phyloP scores from a whole-genome alignment of 192 early-diverging fungal species.

The Obelidium mucronatum region DNA sequence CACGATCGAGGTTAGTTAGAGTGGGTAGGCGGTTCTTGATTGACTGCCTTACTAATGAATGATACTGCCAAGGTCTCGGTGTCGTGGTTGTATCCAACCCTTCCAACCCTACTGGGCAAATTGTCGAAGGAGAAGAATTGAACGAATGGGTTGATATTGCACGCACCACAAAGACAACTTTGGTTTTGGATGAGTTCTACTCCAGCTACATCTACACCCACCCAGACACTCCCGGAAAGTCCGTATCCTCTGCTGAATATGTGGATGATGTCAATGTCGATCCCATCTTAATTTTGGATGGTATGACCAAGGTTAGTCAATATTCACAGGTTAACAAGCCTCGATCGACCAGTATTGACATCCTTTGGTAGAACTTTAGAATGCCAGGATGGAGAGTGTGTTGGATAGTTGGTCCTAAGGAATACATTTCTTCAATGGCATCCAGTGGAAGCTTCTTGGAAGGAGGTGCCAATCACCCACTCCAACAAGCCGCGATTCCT shows the following conservation, averaged over 20 bases:
- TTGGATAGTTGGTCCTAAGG: slow-evolving; percentile 63
- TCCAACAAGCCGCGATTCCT: slow-evolving; percentile 61
- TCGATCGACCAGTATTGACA: no score
- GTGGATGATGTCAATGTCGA: slow-evolving; percentile 61
- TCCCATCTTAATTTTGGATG: slow-evolving; percentile 49
- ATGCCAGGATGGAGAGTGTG: slow-evolving; percentile 66
- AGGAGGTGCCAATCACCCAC: slow-evolving; percentile 62
- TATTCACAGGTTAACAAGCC: no score
- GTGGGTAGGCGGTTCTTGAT: no score
- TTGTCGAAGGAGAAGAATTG: slow-evolving; percentile 54
- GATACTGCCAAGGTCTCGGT: slow-evolving; percentile 44
- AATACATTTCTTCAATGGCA: slow-evolving; percentile 57
- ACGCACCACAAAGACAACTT: slow-evolving; percentile 48
- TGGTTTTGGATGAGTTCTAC: slow-evolving; percentile 67
- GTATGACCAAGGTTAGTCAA: slow-evolving; percentile 16
- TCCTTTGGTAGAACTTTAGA: slow-evolving; percentile 60
- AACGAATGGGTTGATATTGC: slow-evolving; percentile 46
- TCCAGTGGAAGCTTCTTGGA: slow-evolving; percentile 59
- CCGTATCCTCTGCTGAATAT: slow-evolving; percentile 50
- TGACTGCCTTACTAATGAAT: no score
- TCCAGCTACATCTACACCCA: slow-evolving; percentile 60
- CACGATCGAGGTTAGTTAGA: slow-evolving; percentile 36
- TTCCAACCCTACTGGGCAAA: slow-evolving; percentile 59
- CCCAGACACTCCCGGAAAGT: slow-evolving; percentile 44
- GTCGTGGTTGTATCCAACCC: slow-evolving; percentile 62